Evolutionary conservation across 129 eudicot genomes (phyloP).

Genomic region (carrot (Daucus carota)): DNA sequence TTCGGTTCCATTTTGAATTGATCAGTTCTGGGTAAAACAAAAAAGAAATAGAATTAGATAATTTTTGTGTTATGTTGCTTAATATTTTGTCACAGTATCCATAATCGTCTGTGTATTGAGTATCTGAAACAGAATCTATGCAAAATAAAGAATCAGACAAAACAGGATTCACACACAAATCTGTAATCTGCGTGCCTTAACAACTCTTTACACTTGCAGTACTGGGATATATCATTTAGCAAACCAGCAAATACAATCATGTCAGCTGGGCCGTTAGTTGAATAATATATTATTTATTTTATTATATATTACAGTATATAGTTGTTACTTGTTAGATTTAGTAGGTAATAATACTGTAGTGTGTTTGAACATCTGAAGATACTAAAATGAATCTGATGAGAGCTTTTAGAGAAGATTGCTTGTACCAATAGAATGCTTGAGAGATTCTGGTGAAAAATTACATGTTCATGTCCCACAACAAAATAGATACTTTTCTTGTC

Average conservation of each 20-base stretch:
- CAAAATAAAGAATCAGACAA: no score
- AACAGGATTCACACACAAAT: no score
- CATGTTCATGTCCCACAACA: conserved; percentile 8
- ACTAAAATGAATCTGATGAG: neutral
- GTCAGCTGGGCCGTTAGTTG: neutral
- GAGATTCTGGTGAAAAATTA: conserved; percentile 2
- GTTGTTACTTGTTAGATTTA: neutral
- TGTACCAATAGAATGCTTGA: neutral
- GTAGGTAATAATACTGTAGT: neutral
- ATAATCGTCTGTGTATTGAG: no score
- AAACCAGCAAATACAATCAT: neutral
- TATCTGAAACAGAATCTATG: no score
- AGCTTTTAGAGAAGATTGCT: neutral
- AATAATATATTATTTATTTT: no score
- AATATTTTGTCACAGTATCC: no score
- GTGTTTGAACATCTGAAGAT: neutral
- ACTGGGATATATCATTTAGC: no score
- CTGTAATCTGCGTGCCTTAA: no score
- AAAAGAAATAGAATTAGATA: no score
- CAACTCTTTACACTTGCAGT: neutral
- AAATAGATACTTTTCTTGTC: conserved; percentile 12
- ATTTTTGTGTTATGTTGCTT: no score
- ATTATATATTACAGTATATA: neutral
- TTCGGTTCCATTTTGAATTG: no score
- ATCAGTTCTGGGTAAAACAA: no score